Conservation (phyloP, 2,329 filamentous ascomycete species). For the Penicillium occitanis region DNA sequence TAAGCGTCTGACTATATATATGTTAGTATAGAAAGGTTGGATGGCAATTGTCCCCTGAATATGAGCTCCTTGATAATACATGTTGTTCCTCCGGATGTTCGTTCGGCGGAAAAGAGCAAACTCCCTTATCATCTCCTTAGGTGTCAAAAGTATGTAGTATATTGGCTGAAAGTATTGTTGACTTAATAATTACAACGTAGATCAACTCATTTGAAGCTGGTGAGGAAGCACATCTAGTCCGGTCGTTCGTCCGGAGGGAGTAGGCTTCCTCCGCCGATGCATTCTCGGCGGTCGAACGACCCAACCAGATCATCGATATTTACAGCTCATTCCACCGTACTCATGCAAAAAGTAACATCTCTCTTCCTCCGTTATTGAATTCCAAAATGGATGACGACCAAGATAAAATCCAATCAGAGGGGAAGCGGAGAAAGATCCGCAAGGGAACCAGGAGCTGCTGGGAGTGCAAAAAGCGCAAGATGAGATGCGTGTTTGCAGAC, state of each 20-base stretch:
- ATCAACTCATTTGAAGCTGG: neutral
- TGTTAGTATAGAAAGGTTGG: neutral
- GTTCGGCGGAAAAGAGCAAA: neutral
- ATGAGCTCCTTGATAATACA: neutral
- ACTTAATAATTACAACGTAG: neutral
- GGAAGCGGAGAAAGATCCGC: slow-evolving; percentile 21
- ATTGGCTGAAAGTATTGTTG: neutral
- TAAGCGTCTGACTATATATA: neutral
- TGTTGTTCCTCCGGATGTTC: neutral
- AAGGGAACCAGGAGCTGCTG: slow-evolving; percentile 21
- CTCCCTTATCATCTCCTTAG: too few species aligned
- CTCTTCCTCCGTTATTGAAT: neutral
- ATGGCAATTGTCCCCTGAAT: neutral
- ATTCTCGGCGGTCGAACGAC: neutral
- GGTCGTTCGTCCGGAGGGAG: neutral
- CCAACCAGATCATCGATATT: neutral
- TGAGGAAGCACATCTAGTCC: neutral
- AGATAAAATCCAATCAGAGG: neutral
- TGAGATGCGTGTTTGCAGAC: slow-evolving; percentile 9
- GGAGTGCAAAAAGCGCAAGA: slow-evolving; percentile 16
- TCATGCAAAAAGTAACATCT: neutral
- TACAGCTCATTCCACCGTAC: neutral
- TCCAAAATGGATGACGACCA: neutral
- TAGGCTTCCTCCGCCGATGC: neutral
- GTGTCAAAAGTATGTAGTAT: neutral